Percentiles rank a stretch among this genome's conserved stretches.
phyloP scores from a whole-genome alignment of 2,329 filamentous ascomycete genomes.

The Podosphaera aphanis region DNA sequence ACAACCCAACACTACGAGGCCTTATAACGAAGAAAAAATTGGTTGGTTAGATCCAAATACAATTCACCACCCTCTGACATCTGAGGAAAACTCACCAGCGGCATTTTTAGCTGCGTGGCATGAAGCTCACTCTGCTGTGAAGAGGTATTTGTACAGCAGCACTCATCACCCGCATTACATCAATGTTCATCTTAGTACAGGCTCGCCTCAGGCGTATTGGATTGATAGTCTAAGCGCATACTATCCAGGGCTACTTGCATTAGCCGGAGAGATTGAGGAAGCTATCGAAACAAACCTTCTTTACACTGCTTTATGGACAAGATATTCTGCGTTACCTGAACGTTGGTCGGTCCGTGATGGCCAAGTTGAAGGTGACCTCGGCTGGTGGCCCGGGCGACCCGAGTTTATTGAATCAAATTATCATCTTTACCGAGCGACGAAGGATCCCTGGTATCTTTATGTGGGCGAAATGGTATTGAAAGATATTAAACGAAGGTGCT shows the following conservation, averaged over 20 bases:
- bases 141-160: slow-evolving; percentile 68
- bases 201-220: slow-evolving; percentile 76
- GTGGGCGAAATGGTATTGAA: slow-evolving; percentile 85
- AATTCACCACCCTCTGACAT: slow-evolving; percentile 32
- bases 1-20: slow-evolving; percentile 24
- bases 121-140: slow-evolving; percentile 65
- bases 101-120: slow-evolving; percentile 68
- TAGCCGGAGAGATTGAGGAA: slow-evolving; percentile 77
- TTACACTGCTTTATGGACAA: slow-evolving; percentile 81
- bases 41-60: slow-evolving; percentile 39
- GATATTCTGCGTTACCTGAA: slow-evolving; percentile 83
- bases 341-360: slow-evolving; percentile 74
- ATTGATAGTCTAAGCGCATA: slow-evolving; percentile 91
- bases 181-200: slow-evolving; percentile 70
- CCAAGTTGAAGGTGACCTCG: slow-evolving; percentile 62
- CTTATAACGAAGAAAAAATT: slow-evolving; percentile 8
- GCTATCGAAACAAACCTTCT: slow-evolving; percentile 75
- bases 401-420: slow-evolving; percentile 97
- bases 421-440: slow-evolving; percentile 79
- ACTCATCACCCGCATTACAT: slow-evolving; percentile 81
- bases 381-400: slow-evolving; percentile 87
- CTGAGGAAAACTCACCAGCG: slow-evolving; percentile 47
- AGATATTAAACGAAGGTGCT: slow-evolving; percentile 73
- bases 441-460: slow-evolving; percentile 88
- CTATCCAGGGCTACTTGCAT: slow-evolving; percentile 67